Base-by-base conservation (phyloP, 371 early-diverging fungal genomes). In the Mucor indicus region DNA sequence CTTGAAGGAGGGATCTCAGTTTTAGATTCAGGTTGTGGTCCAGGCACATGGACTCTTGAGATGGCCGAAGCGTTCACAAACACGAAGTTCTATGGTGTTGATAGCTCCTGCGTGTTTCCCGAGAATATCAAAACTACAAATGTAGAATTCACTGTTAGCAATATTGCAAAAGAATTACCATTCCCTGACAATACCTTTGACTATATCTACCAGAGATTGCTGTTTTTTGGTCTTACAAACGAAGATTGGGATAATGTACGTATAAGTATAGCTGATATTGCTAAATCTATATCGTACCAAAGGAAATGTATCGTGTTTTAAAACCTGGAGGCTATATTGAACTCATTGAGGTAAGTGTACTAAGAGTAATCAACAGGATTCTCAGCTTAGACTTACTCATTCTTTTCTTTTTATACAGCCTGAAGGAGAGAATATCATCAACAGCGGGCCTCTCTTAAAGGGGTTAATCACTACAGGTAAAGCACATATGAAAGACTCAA, bases 1-100 rank as follows among this genome's bases (percentile, higher is more conserved):
- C 37, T 75, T 12, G 32, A 37, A 13, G 38, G 57, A 41, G 72
- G 72, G 8, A 64, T 65, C 19, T 56, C 61, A 16, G 70, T 72
- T 0, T 53, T 75, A n/a, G 76, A 75, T 20, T 60, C 72, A 17
- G 76, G 76, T 4, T 74, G 75, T 57, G 75, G 75, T 1, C 75
- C 75, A 32, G 75, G 75, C 10, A 68, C 60, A 60, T 74, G 75
- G 75, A 62, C 66, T 16, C 9, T 60, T 38, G 75, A 75, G 21
- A 75, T 75, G 75, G 75, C 72, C 4, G 37, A 38, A 10, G 20
- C 55, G 7, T 72, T 72, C 43, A 72, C 75, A 3, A 65, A 62
- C 13, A 72, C 75, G 0, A 32, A 65, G 22, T 75, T 75, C 57
- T 30, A 67, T 21, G 76, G 64, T 9, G 57, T 75, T 21, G 76